Conservation (phyloP, 2,329 filamentous ascomycete genomes). For the Aspergillus transmontanensis region DNA sequence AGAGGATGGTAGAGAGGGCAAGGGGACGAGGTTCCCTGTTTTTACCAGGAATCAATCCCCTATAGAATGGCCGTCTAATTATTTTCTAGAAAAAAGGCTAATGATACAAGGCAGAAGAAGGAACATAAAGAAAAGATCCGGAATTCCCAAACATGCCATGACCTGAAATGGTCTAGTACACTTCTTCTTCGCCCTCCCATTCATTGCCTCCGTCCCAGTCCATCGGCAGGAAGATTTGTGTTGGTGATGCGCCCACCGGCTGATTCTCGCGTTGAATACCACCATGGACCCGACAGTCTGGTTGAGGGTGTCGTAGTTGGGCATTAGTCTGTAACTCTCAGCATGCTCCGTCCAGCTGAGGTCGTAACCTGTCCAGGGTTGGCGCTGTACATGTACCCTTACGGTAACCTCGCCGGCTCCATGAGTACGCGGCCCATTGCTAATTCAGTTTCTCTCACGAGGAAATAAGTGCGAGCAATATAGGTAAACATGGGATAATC, state of each 20-base stretch:
- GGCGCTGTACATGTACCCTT: conserved; percentile 1
- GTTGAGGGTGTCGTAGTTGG: conserved; percentile 27
- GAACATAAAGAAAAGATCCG: not conserved
- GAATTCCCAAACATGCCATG: not conserved
- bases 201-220: not conserved
- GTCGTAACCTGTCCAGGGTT: conserved; percentile 8
- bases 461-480: not conserved
- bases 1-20: not conserved
- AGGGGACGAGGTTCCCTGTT: too few species aligned
- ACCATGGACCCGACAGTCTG: conserved; percentile 30
- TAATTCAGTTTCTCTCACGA: not conserved
- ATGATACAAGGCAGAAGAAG: not conserved
- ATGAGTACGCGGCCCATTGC: not conserved
- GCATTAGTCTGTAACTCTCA: conserved; percentile 26
- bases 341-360: conserved; percentile 19
- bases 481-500: conserved; percentile 1
- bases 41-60: too few species aligned
- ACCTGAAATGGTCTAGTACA: not conserved
- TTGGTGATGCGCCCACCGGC: conserved; percentile 11
- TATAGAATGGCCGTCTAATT: not conserved
- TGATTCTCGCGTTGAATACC: conserved; percentile 21
- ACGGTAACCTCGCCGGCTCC: not conserved
- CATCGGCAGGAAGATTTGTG: not conserved
- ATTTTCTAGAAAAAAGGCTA: not conserved
- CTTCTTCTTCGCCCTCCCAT: not conserved